These are phyloP conservation scores for Neurospora discreta DNA, from an alignment of 495 filamentous ascomycete genomes.

Conservation along the genomic window DNA sequence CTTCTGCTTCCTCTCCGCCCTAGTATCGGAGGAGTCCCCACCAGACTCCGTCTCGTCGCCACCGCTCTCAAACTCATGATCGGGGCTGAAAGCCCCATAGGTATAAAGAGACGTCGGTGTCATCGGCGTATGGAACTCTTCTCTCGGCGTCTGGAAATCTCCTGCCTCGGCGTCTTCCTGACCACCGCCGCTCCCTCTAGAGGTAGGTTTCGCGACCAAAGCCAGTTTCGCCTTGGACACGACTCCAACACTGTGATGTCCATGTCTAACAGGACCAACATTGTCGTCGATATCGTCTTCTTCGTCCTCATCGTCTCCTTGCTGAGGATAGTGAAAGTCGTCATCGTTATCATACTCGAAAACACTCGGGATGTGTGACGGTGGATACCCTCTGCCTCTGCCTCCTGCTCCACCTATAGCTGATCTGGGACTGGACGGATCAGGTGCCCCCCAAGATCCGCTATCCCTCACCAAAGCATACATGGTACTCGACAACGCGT, in stretches of 20 bases:
- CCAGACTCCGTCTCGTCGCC: constrained; percentile 7
- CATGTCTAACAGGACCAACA: constrained; percentile 5
- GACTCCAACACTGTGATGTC: constrained; percentile 8
- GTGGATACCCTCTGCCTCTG: not conserved
- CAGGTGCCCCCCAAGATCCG: constrained; percentile 15
- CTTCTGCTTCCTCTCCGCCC: constrained; percentile 16
- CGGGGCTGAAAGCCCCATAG: constrained; percentile 35
- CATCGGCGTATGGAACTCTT: constrained; percentile 13
- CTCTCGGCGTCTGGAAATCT: constrained; percentile 34
- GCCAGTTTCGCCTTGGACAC: not conserved
- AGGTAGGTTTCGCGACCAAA: not conserved
- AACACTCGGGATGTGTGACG: not conserved
- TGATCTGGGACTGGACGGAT: not conserved
- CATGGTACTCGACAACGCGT: constrained; percentile 27
- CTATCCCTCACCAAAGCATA: constrained; percentile 24
- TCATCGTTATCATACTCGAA: constrained; percentile 1
- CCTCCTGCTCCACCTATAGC: not conserved
- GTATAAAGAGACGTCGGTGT: constrained; percentile 11
- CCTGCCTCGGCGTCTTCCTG: constrained; percentile 22
- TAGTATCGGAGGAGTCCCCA: constrained; percentile 13
- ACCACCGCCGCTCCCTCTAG: constrained; percentile 1
- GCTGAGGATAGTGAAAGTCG: constrained; percentile 6
- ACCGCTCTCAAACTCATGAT: constrained; percentile 13
- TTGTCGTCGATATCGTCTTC: constrained; percentile 10
- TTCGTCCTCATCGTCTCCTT: constrained; percentile 17